Percentiles rank a stretch among this genome's conserved stretches.
Evolutionary conservation across 495 filamentous ascomycete genomes (phyloP).

Genomic region (Penicillium arizonense): DNA sequence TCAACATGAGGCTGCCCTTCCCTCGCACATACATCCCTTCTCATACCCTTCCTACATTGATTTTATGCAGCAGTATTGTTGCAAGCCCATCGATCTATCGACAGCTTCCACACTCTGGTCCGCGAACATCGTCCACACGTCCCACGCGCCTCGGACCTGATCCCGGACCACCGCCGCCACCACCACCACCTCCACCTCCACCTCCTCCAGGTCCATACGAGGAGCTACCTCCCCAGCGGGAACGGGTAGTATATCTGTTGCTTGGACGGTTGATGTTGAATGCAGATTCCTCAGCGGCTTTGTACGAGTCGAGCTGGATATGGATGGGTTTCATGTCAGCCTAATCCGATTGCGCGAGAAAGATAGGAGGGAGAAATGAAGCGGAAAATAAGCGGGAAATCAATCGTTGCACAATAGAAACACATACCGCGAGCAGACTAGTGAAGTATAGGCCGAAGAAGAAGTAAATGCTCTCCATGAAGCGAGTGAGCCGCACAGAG

Average conservation of each 20-base stretch:
- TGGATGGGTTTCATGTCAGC: constrained; percentile 12
- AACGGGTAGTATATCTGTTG: constrained; percentile 18
- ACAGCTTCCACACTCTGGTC: constrained; percentile 39
- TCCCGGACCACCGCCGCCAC: constrained; percentile 29
- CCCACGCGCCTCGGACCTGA: constrained; percentile 33
- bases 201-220: constrained; percentile 12
- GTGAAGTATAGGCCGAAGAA: constrained; percentile 43
- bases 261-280: constrained; percentile 53
- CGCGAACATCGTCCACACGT: constrained; percentile 42
- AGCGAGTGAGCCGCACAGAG: constrained; percentile 41
- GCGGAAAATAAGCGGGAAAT: not conserved
- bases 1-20: not conserved
- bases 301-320: constrained; percentile 62
- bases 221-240: constrained; percentile 27
- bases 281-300: constrained; percentile 57
- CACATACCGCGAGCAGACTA: constrained; percentile 42
- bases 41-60: not conserved
- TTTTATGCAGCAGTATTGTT: not conserved
- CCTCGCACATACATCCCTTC: not conserved
- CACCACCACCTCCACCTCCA: constrained; percentile 29
- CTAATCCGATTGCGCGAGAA: not conserved
- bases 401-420: not conserved
- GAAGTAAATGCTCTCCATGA: constrained; percentile 44
- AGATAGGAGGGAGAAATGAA: not conserved
- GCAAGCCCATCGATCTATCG: constrained; percentile 1